Evolutionary conservation across 2,329 filamentous ascomycete species (phyloP).

Genomic region (Chaetomium sp.): DNA sequence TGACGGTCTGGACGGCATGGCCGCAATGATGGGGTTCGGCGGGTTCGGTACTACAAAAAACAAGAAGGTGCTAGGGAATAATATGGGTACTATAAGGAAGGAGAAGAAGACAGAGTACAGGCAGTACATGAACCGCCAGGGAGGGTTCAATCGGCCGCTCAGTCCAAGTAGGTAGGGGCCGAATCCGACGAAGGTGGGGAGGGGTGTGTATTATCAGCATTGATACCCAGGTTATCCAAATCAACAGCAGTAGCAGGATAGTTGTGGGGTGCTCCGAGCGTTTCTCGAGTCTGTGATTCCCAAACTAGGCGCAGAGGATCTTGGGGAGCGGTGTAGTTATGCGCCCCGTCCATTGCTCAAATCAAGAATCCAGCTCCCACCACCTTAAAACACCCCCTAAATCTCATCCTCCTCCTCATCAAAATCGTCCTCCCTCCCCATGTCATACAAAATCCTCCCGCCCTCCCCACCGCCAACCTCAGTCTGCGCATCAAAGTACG

Average conservation of each 20-base stretch:
- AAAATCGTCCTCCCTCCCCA: conserved; percentile 95
- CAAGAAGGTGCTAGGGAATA: conserved; percentile 85
- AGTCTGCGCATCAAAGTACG: conserved; percentile 95
- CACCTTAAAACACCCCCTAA: conserved; percentile 42
- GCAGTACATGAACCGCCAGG: conserved; percentile 92
- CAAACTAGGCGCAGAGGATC: too few relatives aligned
- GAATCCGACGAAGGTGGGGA: background rate
- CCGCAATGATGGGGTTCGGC: conserved; percentile 86
- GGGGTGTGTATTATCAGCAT: conserved; percentile 16
- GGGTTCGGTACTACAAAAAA: conserved; percentile 85
- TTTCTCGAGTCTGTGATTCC: too few relatives aligned
- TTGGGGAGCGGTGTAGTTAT: too few relatives aligned
- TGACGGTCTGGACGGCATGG: conserved; percentile 72
- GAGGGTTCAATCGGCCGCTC: conserved; percentile 79
- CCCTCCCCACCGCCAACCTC: conserved; percentile 78
- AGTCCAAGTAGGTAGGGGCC: conserved; percentile 53
- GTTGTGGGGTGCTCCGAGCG: background rate
- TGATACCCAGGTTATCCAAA: conserved; percentile 26
- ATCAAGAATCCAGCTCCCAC: background rate
- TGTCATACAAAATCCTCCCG: conserved; percentile 92
- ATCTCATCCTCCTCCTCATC: conserved; percentile 74
- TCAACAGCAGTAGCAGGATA: background rate
- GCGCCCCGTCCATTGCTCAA: too few relatives aligned
- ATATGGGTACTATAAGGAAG: conserved; percentile 78
- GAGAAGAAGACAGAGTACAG: conserved; percentile 94